Evolutionary conservation across 2,329 filamentous ascomycete genomes (phyloP), one percentile per base, ranked within the genome.

Genomic region (Tricladium varicosporioides): DNA sequence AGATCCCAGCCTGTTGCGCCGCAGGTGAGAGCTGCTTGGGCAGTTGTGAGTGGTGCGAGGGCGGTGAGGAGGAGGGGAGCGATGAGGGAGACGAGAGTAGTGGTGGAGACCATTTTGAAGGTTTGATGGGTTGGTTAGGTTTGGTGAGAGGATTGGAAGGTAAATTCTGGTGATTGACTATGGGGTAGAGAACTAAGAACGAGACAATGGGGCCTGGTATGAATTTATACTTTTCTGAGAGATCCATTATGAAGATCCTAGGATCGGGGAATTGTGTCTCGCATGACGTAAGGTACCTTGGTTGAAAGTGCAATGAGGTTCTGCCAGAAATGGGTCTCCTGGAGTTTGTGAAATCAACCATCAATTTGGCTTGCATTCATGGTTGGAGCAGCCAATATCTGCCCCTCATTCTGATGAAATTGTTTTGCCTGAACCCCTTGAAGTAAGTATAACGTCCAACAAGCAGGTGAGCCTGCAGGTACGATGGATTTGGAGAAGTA

Each of bases 21-120:
- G 31, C 49, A 51, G 49, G 32, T 44, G 13, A 51, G 49, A 14
- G 49, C 49, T 22, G 13, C 40, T 45, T 43, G 49, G 33, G 36
- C 36, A 36, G 33, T 36, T 10, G 40, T 31, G 19, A 16, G 8
- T 13, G 19, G 36, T 33, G 31, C 18, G 49, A 44, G 15, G 49
- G 40, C 4, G 36, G 40, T 16, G 13, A 45, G 15, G 36, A 40
- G 36, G 36, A 40, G n/a, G 36, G 36, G 36, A 13, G 36, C 10
- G 36, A 40, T n/a, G 49, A 45, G 36, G 36, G 49, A 22, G 9
- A 51, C 18, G 36, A 51, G 33, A 10, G 36, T 3, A 16, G 49
- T 19, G 27, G 16, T 5, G 13, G 33, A 42, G 31, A 16, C 22
- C 48, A 42, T 50, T 50, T 40, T 50, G 5, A 36, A 15, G 2